Conservation (phyloP, 2,329 filamentous ascomycete genomes). For the Fusarium haematococcum region DNA sequence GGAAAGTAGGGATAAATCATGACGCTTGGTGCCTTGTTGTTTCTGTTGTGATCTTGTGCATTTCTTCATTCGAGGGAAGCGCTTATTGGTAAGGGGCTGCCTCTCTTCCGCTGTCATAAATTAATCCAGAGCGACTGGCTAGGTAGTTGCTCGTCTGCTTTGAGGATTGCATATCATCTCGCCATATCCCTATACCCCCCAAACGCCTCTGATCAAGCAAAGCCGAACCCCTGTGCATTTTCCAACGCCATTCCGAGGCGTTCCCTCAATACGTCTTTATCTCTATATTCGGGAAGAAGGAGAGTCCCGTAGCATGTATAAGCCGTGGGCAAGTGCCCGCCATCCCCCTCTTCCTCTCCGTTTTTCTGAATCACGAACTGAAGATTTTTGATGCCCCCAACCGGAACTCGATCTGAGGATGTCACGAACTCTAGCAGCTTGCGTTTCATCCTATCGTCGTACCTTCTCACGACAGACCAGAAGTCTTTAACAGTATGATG, state of each 20-base stretch:
- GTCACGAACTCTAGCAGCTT: conserved; percentile 94
- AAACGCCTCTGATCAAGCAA: conserved; percentile 63
- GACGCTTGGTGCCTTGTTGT: not conserved
- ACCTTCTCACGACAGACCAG: conserved; percentile 82
- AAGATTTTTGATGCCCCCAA: conserved; percentile 84
- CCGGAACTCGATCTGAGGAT: conserved; percentile 88
- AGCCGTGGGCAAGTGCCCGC: conserved; percentile 80
- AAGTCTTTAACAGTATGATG: conserved; percentile 82
- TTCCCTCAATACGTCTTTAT: conserved; percentile 75
- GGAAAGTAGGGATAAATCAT: not conserved
- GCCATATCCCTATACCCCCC: not conserved
- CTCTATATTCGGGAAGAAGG: conserved; percentile 84
- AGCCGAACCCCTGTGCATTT: conserved; percentile 90
- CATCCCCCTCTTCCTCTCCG: conserved; percentile 68
- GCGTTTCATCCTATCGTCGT: conserved; percentile 75
- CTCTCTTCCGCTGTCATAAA: not conserved
- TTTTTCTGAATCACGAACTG: conserved; percentile 87
- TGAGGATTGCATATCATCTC: not conserved
- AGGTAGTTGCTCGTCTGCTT: not conserved
- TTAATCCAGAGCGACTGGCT: not conserved
- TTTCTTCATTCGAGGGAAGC: not conserved
- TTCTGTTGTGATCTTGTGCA: not conserved
- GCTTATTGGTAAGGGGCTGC: conserved; percentile 2
- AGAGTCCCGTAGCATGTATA: conserved; percentile 95
- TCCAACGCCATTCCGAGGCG: conserved; percentile 88